Evolutionary conservation across 345 rosid species (phyloP), one percentile per base, ranked within the genome.

Genomic region (Brassica cretica): DNA sequence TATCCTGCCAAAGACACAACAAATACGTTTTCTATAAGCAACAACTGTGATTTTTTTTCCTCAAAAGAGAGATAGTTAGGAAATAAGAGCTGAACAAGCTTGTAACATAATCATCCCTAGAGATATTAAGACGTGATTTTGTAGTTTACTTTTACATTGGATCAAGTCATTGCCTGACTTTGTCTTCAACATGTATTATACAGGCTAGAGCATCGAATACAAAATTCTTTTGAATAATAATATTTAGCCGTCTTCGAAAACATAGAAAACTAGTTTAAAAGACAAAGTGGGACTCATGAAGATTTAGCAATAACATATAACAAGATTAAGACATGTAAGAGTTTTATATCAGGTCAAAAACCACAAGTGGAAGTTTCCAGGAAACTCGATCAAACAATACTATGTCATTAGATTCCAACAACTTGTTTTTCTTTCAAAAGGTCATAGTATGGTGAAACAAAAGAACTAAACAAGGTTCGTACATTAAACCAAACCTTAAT

Each of bases 91-190:
- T 71, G 46, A 70, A 63, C 21, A 63, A 63, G 41, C 29, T 51
- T 70, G 56, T 15, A 44, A 53, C 29, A 77, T 15, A 60, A 30
- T 30, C 70, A 70, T 64, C 5, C 18, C 4, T 5, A 63, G n/a
- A 39, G 12, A 65, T 49, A 78, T 15, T 29, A 29, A 72, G 68
- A 72, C 62, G 41, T 78, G 77, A 46, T 8, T 44, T 59, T 66
- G 46, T 35, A 67, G 56, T 67, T 72, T 72, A 78, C 56, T 59
- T 76, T 30, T 59, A 66, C 56, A 59, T 60, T 72, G 64, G 78
- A 78, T 66, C 64, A 78, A 72, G 68, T 72, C 82, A 46, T 72
- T 72, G 41, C 68, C n/a, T 66, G 68, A 78, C 73, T 72, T 59
- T 58, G 29, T 78, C 73, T 21, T 77, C 49, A 68, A 64, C 76